Evolutionary conservation across 2,329 filamentous ascomycete genomes (phyloP).

Genomic region (Aspergillus sergii): DNA sequence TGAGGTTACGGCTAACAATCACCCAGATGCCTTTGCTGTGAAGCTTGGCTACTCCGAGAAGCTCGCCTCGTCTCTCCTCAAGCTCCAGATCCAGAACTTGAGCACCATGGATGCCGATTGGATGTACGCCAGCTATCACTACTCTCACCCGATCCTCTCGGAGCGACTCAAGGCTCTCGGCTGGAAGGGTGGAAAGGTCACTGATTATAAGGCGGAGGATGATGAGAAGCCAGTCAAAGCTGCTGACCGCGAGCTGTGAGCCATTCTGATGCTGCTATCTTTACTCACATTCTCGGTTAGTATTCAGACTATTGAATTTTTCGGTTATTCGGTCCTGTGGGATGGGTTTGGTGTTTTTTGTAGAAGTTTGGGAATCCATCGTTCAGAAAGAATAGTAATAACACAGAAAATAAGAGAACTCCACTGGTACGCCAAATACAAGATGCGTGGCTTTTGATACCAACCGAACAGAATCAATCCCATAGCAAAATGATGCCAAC

Average conservation of each 20-base stretch:
- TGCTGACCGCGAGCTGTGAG: conserved; percentile 73
- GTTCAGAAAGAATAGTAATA: background rate
- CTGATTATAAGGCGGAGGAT: conserved; percentile 54
- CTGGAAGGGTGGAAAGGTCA: conserved; percentile 68
- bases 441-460: conserved; percentile 14
- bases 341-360: background rate
- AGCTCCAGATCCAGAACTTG: conserved; percentile 96
- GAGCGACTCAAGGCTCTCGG: conserved; percentile 89
- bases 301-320: background rate
- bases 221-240: conserved; percentile 67
- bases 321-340: background rate
- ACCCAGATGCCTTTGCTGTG: conserved; percentile 75
- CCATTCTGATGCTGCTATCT: conserved; percentile 6
- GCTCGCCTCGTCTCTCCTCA: conserved; percentile 86
- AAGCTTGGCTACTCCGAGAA: conserved; percentile 81
- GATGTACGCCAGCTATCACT: conserved; percentile 98
- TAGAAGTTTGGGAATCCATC: conserved; percentile 3
- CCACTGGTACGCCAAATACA: conserved; percentile 13
- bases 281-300: background rate
- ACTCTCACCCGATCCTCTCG: conserved; percentile 93
- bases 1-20: conserved; percentile 19
- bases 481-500: background rate
- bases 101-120: conserved; percentile 99
- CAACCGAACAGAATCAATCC: conserved; percentile 6
- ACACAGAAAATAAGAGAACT: conserved; percentile 18